Percentiles rank a stretch among this genome's conserved stretches.
These are phyloP conservation scores for Didymella segeticola DNA, from an alignment of 2,329 filamentous ascomycete species.

Conservation along the genomic window DNA sequence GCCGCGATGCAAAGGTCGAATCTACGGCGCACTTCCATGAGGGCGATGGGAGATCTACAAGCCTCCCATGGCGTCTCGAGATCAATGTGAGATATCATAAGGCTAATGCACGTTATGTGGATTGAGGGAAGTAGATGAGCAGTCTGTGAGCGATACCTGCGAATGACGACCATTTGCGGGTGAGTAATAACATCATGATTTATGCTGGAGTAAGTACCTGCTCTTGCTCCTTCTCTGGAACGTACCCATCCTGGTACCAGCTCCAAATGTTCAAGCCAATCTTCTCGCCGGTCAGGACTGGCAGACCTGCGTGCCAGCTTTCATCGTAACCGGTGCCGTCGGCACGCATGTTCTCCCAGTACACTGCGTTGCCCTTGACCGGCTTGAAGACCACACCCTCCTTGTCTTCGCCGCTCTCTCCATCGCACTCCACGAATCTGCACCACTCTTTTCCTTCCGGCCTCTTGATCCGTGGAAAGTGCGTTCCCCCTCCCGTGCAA, in stretches of 20 bases:
- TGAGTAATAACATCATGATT: no score
- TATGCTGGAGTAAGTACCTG: no score
- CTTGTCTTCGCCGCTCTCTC: conserved; percentile 21
- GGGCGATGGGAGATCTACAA: no score
- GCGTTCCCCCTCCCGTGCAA: conserved; percentile 65
- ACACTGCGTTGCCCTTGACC: conserved; percentile 65
- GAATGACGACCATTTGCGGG: no score
- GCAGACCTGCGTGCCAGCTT: conserved; percentile 67
- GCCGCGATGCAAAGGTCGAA: no score
- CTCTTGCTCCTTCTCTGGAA: conserved; percentile 18
- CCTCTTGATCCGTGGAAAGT: conserved; percentile 62
- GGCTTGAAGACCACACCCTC: conserved; percentile 65
- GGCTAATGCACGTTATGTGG: no score
- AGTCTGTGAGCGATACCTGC: no score
- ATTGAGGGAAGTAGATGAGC: no score
- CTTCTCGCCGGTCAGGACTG: conserved; percentile 63
- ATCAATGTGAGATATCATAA: no score
- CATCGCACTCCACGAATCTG: conserved; percentile 62
- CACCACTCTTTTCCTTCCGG: conserved; percentile 60
- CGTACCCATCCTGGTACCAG: conserved; percentile 59
- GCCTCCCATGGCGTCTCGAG: no score
- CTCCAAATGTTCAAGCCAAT: conserved; percentile 71
- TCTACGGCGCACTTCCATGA: no score
- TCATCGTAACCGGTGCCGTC: conserved; percentile 65
- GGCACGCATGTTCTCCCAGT: conserved; percentile 65